A percentile compares a stretch with the other conserved stretches of the same genome.
phyloP scores from a whole-genome alignment of 257 asterid species.

The Capsicum rhomboideum region DNA sequence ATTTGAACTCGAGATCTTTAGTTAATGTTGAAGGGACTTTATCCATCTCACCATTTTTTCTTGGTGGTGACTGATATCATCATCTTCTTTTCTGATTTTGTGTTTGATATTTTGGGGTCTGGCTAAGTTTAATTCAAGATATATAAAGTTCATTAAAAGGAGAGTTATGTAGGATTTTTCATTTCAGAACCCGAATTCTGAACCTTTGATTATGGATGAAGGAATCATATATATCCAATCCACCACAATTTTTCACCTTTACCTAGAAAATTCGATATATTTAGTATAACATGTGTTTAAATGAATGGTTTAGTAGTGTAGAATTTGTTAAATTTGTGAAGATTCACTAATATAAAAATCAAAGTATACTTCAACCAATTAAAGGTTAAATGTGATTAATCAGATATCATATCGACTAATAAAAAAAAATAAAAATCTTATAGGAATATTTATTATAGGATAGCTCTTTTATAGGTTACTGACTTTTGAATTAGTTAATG shows the following conservation, averaged over 20 bases:
- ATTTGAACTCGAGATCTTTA: not conserved
- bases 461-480: not conserved
- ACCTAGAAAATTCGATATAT: no score
- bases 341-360: not conserved
- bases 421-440: not conserved
- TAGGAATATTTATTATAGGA: not conserved
- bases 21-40: not conserved
- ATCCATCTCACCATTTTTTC: no score
- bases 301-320: not conserved
- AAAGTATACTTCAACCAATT: not conserved
- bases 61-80: no score
- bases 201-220: no score
- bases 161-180: no score
- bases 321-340: not conserved
- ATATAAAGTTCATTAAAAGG: no score
- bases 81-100: no score
- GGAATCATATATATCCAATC: no score
- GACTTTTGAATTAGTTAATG: not conserved
- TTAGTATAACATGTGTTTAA: not conserved
- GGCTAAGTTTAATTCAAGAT: no score
- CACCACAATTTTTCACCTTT: no score
- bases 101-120: no score
- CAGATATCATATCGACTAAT: not conserved
- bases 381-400: not conserved
- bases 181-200: no score